These are phyloP conservation scores for Epichloe amarillans DNA, from an alignment of 2,329 filamentous ascomycete genomes.

Conservation along the genomic window DNA sequence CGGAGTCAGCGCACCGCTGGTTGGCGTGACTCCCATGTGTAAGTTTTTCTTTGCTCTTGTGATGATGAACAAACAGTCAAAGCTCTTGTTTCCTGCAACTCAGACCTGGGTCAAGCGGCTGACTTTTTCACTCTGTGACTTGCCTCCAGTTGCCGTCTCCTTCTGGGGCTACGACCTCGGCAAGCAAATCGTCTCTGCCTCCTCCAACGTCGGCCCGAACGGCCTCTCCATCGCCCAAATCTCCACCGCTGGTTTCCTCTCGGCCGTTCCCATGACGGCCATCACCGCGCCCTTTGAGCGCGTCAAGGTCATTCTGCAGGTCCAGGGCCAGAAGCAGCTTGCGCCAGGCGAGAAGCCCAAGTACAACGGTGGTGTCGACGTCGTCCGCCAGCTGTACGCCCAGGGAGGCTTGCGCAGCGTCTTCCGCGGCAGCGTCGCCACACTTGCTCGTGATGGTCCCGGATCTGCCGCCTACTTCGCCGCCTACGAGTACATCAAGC, in stretches of 20 bases:
- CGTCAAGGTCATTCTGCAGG: conserved; percentile 95
- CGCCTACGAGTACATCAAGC: conserved; percentile 93
- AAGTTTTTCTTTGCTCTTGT: conserved; percentile 28
- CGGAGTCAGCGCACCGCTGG: conserved; percentile 87
- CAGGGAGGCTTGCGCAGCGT: conserved; percentile 84
- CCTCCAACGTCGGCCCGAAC: conserved; percentile 51
- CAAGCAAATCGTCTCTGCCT: conserved; percentile 66
- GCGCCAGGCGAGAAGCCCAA: conserved; percentile 84
- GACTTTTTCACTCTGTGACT: not conserved
- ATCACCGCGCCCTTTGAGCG: conserved; percentile 99
- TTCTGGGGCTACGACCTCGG: conserved; percentile 90
- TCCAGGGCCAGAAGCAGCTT: conserved; percentile 85
- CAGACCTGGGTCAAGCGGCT: not conserved
- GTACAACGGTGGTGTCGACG: conserved; percentile 77
- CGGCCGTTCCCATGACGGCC: conserved; percentile 89
- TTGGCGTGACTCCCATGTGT: conserved; percentile 99
- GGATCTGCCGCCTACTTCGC: conserved; percentile 94
- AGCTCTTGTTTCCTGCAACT: too few relatives aligned
- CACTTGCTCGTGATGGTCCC: conserved; percentile 83
- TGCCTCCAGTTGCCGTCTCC: conserved; percentile 46
- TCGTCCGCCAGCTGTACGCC: conserved; percentile 83
- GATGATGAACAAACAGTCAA: too few relatives aligned
- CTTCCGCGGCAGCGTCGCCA: conserved; percentile 83
- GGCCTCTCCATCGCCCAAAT: conserved; percentile 78
- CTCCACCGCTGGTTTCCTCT: conserved; percentile 91